Percentiles rank a stretch among this genome's conserved stretches.
These are phyloP conservation scores for Fusarium tanahbumbuense DNA, from an alignment of 2,329 filamentous ascomycete genomes.

Conservation along the genomic window DNA sequence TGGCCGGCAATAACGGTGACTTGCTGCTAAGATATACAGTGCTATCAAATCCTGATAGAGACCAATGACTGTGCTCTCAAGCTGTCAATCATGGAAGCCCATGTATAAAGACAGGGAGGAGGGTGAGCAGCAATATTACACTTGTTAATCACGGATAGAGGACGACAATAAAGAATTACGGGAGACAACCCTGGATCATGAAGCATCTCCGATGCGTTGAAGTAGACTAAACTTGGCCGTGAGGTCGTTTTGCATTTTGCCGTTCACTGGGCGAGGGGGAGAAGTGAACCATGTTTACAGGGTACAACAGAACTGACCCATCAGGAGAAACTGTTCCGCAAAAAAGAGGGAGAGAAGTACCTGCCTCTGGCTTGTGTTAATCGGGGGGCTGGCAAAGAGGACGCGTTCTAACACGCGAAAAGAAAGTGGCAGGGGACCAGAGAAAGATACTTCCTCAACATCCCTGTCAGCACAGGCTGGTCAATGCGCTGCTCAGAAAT, in stretches of 20 bases:
- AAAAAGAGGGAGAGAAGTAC: neutral
- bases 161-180: neutral
- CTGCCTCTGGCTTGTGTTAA: neutral
- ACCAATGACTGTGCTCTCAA: neutral
- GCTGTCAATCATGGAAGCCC: neutral
- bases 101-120: neutral
- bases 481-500: neutral
- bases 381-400: neutral
- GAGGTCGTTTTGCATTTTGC: neutral
- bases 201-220: neutral
- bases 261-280: neutral
- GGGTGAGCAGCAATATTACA: neutral
- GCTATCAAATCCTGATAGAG: neutral
- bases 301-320: neutral
- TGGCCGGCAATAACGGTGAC: accelerated
- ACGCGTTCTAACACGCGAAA: neutral
- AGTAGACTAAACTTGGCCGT: neutral
- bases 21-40: neutral
- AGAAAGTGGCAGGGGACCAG: neutral
- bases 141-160: neutral
- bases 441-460: neutral
- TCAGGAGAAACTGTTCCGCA: neutral
- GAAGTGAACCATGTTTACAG: neutral
- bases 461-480: neutral
- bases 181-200: neutral